Evolutionary conservation across 352 stramenopile genomes (phyloP), one percentile per base, ranked within the genome.

Genomic region (Pythium apleroticum): DNA sequence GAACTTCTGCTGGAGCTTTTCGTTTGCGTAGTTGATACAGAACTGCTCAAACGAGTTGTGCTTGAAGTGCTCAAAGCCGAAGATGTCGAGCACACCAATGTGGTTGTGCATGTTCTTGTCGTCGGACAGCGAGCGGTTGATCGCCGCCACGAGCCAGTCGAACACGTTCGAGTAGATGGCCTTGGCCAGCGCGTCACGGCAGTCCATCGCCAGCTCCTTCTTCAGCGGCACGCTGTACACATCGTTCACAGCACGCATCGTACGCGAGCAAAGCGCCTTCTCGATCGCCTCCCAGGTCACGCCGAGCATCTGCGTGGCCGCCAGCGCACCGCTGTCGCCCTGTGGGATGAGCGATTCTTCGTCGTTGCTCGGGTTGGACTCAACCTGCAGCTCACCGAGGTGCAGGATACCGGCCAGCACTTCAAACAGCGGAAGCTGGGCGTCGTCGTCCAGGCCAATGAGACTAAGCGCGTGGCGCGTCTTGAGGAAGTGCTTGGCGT

Each of bases 41-140:
- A 93, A 90, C 57, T 93, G 84, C 60, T 93, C 84, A 57, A 91
- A 93, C 57, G 89, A 96, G 76, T 97, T 97, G 76, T 95, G 86
- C 65, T 97, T 96, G 78, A 99, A 99, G 72, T 97, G 97, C 80
- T 99, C 97, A 69, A 99, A 99, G 52, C 97, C 97, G 69, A 99
- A 99, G 69, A 99, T 99, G 89, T 99, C 97, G 56, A 99, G 78
- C 49, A 99, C 93, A 52, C 97, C 97, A 39, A 98, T 95, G 43
- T 93, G 81, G 63, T 95, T 88, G 54, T 78, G 48, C 81, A 91
- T 94, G 63, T 90, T 77, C n/a, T 68, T 69, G 62, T 94, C 87
- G 48, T 93, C 77, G 22, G 80, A 74, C 28, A 95, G 75, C 52
- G 89, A 98, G 35, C 74, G 63, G 77, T 99, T 99, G 69, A 99